Evolutionary conservation across 345 rosid species (phyloP).

Genomic region (Brassica nigra): DNA sequence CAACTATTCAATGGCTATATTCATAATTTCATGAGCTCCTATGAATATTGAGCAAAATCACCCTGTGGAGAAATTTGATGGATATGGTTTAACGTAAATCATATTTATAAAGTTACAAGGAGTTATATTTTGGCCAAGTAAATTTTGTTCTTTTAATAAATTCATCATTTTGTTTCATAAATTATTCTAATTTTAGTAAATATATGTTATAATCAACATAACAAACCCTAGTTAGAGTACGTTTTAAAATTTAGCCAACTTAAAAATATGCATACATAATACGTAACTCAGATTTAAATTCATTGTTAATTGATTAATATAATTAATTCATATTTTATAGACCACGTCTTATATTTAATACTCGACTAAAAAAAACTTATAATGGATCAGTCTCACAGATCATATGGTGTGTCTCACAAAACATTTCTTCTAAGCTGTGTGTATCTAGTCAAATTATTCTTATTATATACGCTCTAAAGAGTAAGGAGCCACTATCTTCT

Average conservation of each 20-base stretch:
- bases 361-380: not conserved
- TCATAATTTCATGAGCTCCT: no score
- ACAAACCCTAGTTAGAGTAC: not conserved
- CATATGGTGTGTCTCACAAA: constrained; percentile 37
- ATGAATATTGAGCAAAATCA: no score
- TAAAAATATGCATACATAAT: not conserved
- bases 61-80: not conserved
- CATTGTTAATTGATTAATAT: not conserved
- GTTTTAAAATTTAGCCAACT: not conserved
- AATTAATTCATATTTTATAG: not conserved
- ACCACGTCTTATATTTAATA: not conserved
- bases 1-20: no score
- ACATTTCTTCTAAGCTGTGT: constrained; percentile 17
- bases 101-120: not conserved
- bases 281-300: not conserved
- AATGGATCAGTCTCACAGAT: constrained; percentile 22
- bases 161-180: not conserved
- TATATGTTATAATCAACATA: not conserved
- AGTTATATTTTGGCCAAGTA: not conserved
- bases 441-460: constrained; percentile 19
- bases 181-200: not conserved
- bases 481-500: constrained; percentile 1
- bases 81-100: not conserved
- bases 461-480: constrained; percentile 32
- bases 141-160: not conserved